A percentile compares a stretch with the other conserved stretches of the same genome.
Evolutionary conservation across 139 green algal genomes (phyloP).

Genomic region (Diplosphaera chodatii): DNA sequence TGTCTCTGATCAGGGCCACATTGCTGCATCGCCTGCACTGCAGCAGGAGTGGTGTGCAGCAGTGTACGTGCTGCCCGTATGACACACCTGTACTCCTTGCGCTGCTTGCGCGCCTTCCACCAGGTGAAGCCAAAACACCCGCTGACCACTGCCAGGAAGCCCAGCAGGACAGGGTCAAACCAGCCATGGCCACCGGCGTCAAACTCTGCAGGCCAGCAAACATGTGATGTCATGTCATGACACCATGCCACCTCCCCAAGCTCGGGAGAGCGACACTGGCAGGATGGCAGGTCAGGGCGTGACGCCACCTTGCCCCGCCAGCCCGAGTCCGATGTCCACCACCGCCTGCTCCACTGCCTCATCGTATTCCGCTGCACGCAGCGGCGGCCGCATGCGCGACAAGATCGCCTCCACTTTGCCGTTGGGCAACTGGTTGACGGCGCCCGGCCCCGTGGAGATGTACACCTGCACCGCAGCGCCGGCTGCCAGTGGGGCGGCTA

Average conservation of each 20-base stretch:
- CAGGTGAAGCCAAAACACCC: neutral
- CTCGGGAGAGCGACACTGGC: no score
- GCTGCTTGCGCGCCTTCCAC: neutral
- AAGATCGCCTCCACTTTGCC: constrained; percentile 29
- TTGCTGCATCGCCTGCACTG: no score
- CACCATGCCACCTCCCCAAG: no score
- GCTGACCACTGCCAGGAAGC: neutral
- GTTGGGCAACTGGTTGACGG: constrained; percentile 16
- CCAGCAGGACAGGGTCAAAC: neutral
- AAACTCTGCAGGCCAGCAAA: neutral
- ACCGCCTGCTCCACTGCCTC: constrained; percentile 39
- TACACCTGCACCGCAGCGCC: constrained; percentile 17
- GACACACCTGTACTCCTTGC: neutral
- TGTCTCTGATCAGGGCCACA: no score
- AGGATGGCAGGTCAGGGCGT: no score
- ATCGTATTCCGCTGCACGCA: constrained; percentile 31
- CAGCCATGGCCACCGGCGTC: neutral
- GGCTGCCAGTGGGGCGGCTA: no score
- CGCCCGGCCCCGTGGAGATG: constrained; percentile 33
- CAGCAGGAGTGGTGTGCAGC: no score
- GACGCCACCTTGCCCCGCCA: constrained; percentile 21
- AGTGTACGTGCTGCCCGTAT: no score
- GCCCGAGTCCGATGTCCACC: constrained; percentile 40
- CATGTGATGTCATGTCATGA: no score
- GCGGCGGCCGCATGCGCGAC: constrained; percentile 22